These are phyloP conservation scores for Cephaloascus fragrans DNA, from an alignment of 805 yeast genomes.

Conservation along the genomic window DNA sequence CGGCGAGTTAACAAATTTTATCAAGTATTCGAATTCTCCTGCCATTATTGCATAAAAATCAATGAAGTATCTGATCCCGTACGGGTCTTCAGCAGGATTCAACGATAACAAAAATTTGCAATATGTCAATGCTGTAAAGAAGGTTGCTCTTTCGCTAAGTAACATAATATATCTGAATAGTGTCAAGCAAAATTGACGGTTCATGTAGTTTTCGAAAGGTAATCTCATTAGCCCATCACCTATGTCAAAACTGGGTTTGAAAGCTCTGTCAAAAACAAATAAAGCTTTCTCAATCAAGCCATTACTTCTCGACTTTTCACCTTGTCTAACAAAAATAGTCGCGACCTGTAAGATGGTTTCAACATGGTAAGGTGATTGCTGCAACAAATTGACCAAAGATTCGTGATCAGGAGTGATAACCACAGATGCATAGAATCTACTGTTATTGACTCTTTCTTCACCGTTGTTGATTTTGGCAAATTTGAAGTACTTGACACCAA, in stretches of 20 bases:
- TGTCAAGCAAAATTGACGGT: slow-evolving; percentile 68
- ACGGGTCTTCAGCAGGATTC: slow-evolving; percentile 70
- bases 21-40: slow-evolving; percentile 53
- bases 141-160: slow-evolving; percentile 70
- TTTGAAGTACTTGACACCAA: slow-evolving; percentile 48
- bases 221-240: slow-evolving; percentile 51
- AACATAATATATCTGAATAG: slow-evolving; percentile 63
- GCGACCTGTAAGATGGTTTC: slow-evolving; percentile 77
- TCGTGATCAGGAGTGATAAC: slow-evolving; percentile 76
- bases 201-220: slow-evolving; percentile 68
- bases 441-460: slow-evolving; percentile 27
- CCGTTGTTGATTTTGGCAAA: slow-evolving; percentile 27
- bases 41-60: slow-evolving; percentile 68
- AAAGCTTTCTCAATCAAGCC: slow-evolving; percentile 70
- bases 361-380: slow-evolving; percentile 61
- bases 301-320: slow-evolving; percentile 62
- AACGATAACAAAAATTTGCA: slow-evolving; percentile 62
- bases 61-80: slow-evolving; percentile 75
- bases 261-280: slow-evolving; percentile 69
- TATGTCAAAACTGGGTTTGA: slow-evolving; percentile 50
- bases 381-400: slow-evolving; percentile 47
- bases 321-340: slow-evolving; percentile 63
- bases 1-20: slow-evolving; percentile 47
- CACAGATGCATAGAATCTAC: slow-evolving; percentile 52
- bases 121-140: slow-evolving; percentile 67